Evolutionary conservation across 495 filamentous ascomycete genomes (phyloP), one percentile per base, ranked within the genome.

Genomic region (Tuber microsphaerosporum): DNA sequence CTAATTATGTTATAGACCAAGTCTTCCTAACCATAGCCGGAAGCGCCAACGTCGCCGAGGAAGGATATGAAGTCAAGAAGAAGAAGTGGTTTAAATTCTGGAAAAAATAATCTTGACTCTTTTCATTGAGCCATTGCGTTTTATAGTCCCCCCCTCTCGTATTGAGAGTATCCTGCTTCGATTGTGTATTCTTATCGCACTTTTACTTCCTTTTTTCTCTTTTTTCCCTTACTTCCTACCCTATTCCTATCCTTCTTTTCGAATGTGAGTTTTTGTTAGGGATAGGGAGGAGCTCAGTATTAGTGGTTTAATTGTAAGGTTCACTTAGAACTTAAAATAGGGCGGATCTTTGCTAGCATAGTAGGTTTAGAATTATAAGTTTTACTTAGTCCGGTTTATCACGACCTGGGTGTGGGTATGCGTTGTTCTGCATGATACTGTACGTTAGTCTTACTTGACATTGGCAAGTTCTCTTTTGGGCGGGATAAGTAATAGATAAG

Each of bases 21-120:
- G 92, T 96, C 0, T 97, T 97, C 84, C 84, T 97, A 85, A 89
- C 85, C 56, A 93, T 96, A 76, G 92, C 95, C 0, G 89, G 89
- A 26, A 87, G 88, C 83, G 91, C 94, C 82, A 88, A 92, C 84
- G 88, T 96, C 2, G 84, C 87, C 73, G 93, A 96, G 84, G 93
- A 94, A 85, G 91, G 92, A 74, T 91, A 89, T 74, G 83, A 84
- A 41, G 83, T 84, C 70, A 80, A 84, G 70, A 83, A 83, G 79
- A 79, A 74, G 71, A 77, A 34, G 39, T 73, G 73, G 81, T 82
- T 65, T 65, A 31, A 10, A 16, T 34, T 34, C 26, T 12, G 56
- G 56, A 65, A 65, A 17, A 65, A 65, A 17, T 16, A 34, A 19
- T 65, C 56, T 7, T 65, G 31, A 65, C 17, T 7, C 26, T 14